Conservation (phyloP, 1,284 basidiomycete species). For the Xanthoconium separans region DNA sequence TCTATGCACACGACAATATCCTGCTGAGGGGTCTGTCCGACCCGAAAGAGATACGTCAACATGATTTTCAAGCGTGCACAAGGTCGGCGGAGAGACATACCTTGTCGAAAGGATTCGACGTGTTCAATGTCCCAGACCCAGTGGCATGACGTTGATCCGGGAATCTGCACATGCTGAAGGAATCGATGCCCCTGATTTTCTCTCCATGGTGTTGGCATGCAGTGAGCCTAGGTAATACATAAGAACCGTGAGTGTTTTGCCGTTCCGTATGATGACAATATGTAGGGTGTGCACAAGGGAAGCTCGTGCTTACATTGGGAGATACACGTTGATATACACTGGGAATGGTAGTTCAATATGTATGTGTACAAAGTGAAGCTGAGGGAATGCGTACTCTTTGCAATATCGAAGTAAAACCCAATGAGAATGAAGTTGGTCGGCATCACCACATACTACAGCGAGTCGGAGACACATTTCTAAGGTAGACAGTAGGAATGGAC, state of each 20-base stretch:
- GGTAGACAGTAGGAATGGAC: neutral
- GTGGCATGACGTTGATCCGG: neutral
- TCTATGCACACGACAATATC: conserved; percentile 4
- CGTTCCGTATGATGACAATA: neutral
- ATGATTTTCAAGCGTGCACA: neutral
- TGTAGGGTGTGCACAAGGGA: too few species aligned
- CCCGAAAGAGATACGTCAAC: neutral
- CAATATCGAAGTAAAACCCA: conserved; percentile 50
- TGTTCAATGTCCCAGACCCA: neutral
- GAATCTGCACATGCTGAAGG: conserved; percentile 41
- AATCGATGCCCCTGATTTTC: conserved; percentile 35
- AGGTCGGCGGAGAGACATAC: neutral
- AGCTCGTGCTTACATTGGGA: conserved; percentile 36
- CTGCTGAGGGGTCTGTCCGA: neutral
- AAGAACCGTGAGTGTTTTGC: neutral
- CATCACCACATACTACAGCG: conserved; percentile 43
- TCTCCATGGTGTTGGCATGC: conserved; percentile 41
- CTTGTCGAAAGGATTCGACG: conserved; percentile 1
- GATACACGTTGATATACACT: conserved; percentile 54
- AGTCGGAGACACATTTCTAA: neutral
- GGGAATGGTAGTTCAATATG: neutral
- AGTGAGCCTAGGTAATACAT: conserved; percentile 35
- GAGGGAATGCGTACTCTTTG: conserved; percentile 42
- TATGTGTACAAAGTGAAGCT: neutral
- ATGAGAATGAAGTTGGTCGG: conserved; percentile 51